Conservation (phyloP, 169 alveolate species). For the Eimeria maxima region DNA sequence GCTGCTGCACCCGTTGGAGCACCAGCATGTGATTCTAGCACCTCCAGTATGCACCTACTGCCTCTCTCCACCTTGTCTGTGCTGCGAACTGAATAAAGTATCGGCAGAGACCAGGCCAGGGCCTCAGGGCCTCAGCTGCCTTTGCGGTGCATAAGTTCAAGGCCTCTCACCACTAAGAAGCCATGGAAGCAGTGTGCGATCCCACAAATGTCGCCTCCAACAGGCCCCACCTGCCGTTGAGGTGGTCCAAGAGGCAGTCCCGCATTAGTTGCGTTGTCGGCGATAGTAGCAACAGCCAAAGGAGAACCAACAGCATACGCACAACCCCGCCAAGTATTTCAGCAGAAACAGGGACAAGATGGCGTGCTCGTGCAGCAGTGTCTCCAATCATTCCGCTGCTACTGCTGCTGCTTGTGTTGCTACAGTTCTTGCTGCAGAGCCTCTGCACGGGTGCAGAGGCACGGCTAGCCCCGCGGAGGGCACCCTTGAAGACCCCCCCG, state of each 20-base stretch:
- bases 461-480: not conserved
- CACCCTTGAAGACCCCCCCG: not conserved
- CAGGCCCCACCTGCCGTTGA: not conserved
- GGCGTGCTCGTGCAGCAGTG: not conserved
- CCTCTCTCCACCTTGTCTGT: not conserved
- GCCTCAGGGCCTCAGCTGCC: not conserved
- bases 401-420: not conserved
- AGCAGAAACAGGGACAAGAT: not conserved
- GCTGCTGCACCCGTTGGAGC: not conserved
- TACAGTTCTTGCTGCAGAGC: not conserved
- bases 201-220: not conserved
- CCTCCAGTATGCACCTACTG: not conserved
- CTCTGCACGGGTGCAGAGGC: not conserved
- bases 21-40: not conserved
- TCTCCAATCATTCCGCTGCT: not conserved
- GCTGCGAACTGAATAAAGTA: not conserved
- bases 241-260: not conserved
- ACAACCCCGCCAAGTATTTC: not conserved
- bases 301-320: not conserved
- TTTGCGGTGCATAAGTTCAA: not conserved
- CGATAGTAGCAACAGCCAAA: not conserved
- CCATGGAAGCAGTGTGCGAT: slow-evolving; percentile 11
- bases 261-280: no score
- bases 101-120: not conserved
- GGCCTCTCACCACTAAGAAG: not conserved